A percentile compares a stretch with the other conserved stretches of the same genome.
These are phyloP conservation scores for Phytopythium boreale DNA, from an alignment of 352 stramenopile species.

Conservation along the genomic window DNA sequence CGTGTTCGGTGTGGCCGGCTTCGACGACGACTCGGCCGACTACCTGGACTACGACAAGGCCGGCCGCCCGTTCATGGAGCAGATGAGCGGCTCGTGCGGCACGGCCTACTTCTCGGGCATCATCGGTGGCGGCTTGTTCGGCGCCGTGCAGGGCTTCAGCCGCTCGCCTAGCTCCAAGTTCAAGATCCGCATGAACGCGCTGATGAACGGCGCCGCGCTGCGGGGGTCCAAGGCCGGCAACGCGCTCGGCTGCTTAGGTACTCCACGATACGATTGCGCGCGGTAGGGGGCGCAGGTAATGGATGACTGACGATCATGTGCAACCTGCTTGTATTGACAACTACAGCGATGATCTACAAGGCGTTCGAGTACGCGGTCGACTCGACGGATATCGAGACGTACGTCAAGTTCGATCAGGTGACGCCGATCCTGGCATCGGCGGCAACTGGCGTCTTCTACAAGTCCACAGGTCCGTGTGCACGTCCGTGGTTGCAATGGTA, in stretches of 20 bases:
- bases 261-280: slow-evolving; percentile 16
- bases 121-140: slow-evolving; percentile 67
- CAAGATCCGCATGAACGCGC: slow-evolving; percentile 86
- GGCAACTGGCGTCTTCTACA: slow-evolving; percentile 84
- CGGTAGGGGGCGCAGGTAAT: slow-evolving; percentile 1
- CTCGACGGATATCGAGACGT: slow-evolving; percentile 76
- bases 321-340: slow-evolving; percentile 6
- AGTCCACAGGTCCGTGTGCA: slow-evolving; percentile 51
- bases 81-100: slow-evolving; percentile 75
- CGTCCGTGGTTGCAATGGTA: neutral
- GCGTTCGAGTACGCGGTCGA: slow-evolving; percentile 80
- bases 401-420: slow-evolving; percentile 81
- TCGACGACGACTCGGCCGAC: slow-evolving; percentile 71
- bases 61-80: slow-evolving; percentile 82
- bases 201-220: slow-evolving; percentile 83
- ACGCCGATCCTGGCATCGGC: slow-evolving; percentile 80
- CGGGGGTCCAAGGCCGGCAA: slow-evolving; percentile 85
- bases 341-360: slow-evolving; percentile 84
- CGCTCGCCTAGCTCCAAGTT: slow-evolving; percentile 83
- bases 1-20: slow-evolving; percentile 79
- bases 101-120: slow-evolving; percentile 86
- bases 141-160: slow-evolving; percentile 61
- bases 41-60: slow-evolving; percentile 87
- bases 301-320: slow-evolving; percentile 12
- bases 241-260: slow-evolving; percentile 76